phyloP scores from a whole-genome alignment of 306 rosid species.

The Cucumis melo region DNA sequence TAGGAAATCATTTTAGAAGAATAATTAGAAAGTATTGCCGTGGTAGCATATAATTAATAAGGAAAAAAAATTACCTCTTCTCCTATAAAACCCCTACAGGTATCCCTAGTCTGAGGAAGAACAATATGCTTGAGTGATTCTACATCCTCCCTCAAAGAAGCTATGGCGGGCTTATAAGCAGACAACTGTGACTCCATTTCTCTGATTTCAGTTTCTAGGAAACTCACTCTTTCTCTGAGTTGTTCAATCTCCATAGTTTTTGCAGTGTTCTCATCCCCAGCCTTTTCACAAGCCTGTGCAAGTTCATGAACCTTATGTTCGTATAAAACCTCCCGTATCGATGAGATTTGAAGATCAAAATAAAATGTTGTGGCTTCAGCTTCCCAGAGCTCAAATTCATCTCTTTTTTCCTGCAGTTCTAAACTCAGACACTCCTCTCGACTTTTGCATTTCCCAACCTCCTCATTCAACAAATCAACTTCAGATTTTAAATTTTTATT shows the following conservation, averaged over 20 bases:
- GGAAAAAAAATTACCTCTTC: slow-evolving; percentile 35
- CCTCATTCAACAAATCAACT: slow-evolving; percentile 38
- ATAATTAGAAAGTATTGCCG: not conserved
- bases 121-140: slow-evolving; percentile 56
- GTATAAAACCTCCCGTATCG: slow-evolving; percentile 67
- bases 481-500: slow-evolving; percentile 38
- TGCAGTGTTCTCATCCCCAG: slow-evolving; percentile 47
- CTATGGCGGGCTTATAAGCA: slow-evolving; percentile 56
- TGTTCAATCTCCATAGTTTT: slow-evolving; percentile 49
- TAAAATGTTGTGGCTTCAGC: slow-evolving; percentile 84
- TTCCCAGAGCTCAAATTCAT: slow-evolving; percentile 80
- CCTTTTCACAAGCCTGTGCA: slow-evolving; percentile 42
- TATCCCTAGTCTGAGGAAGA: slow-evolving; percentile 25
- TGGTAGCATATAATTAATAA: not conserved
- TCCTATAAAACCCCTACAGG: slow-evolving; percentile 12
- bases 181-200: slow-evolving; percentile 49
- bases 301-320: slow-evolving; percentile 80
- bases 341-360: slow-evolving; percentile 77
- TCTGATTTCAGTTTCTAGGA: slow-evolving; percentile 64
- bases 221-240: slow-evolving; percentile 32
- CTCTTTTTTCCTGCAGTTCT: slow-evolving; percentile 70
- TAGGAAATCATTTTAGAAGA: not conserved
- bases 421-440: slow-evolving; percentile 61
- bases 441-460: slow-evolving; percentile 49
- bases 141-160: slow-evolving; percentile 65